Evolutionary conservation across 805 yeast species (phyloP).

Genomic region (Candida maris): DNA sequence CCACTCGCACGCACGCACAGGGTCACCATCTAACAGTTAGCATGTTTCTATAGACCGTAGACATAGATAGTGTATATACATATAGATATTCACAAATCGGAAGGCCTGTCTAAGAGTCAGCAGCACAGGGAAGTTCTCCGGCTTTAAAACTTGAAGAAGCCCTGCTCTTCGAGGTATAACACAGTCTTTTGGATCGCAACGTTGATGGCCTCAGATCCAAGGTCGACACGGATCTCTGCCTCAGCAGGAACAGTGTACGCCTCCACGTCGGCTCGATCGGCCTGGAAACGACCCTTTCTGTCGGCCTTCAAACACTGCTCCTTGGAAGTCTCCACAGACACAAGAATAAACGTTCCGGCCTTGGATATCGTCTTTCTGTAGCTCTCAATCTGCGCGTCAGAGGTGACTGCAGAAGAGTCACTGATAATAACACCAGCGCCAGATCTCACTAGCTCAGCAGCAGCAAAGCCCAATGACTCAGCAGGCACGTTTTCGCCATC

Average conservation of each 20-base stretch:
- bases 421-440: constrained; percentile 87
- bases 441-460: constrained; percentile 77
- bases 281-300: constrained; percentile 47
- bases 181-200: constrained; percentile 74
- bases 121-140: too few species aligned
- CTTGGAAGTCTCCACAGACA: constrained; percentile 49
- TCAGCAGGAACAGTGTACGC: constrained; percentile 46
- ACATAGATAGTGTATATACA: too few species aligned
- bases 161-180: constrained; percentile 72
- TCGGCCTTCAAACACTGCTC: constrained; percentile 44
- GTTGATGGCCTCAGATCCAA: constrained; percentile 53
- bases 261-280: constrained; percentile 43
- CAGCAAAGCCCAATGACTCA: constrained; percentile 53
- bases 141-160: constrained; percentile 64
- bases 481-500: constrained; percentile 31
- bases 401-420: constrained; percentile 41
- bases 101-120: too few species aligned
- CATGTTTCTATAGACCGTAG: too few species aligned
- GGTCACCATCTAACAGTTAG: too few species aligned
- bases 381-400: constrained; percentile 38
- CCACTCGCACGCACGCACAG: too few species aligned
- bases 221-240: constrained; percentile 57
- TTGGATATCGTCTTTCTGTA: constrained; percentile 44
- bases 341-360: constrained; percentile 49
- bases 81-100: too few species aligned